Base-by-base conservation (phyloP, 208 protist genomes). In the Acanthamoeba triangularis region DNA sequence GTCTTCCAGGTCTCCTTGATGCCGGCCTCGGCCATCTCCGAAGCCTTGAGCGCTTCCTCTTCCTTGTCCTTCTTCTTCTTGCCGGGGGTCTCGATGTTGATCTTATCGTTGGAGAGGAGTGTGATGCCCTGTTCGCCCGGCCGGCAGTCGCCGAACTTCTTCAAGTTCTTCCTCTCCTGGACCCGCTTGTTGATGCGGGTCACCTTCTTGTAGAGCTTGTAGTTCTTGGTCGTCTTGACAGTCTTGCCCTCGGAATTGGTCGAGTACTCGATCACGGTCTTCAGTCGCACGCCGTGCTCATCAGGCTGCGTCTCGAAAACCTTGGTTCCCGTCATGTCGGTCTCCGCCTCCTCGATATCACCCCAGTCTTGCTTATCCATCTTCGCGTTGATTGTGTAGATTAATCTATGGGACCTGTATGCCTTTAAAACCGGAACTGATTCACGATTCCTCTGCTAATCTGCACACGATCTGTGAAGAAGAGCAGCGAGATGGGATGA, bases 201-300 rank as follows among this genome's bases (percentile, higher is more conserved):
- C 37, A 47, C 33, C 90, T 82, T 88, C 91, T 96, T 96, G 59
- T 92, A 59, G 41, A 96, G 59, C 35, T 92, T 95, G 47, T 93
- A 82, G 25, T 76, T 95, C 35, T 35, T 35, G 28, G 44, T 74
- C 3, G 69, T 88, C 91, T 96, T 96, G 44, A 96, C 72, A 30
- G 69, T 96, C 52, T 82, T 35, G 78, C 90, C 90, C 28, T 59
- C 28, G n/a, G 84, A 52, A 72, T 95, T 93, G 7, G 67, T 96
- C 16, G 54, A 69, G 78, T 87, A 94, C 30, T 84, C 93, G 28
- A 91, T 90, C 56, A 96, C 90, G 8, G 82, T 93, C 91, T 92
- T 96, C 5, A 96, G 87, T 69, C 56, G 28, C 28, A 92, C 85
- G 18, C 85, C 85, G 47, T 92, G 67, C 37, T 92, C 54, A 72